These are phyloP conservation scores for Ophiobolus disseminans DNA, from an alignment of 2,329 filamentous ascomycete species.

Conservation along the genomic window DNA sequence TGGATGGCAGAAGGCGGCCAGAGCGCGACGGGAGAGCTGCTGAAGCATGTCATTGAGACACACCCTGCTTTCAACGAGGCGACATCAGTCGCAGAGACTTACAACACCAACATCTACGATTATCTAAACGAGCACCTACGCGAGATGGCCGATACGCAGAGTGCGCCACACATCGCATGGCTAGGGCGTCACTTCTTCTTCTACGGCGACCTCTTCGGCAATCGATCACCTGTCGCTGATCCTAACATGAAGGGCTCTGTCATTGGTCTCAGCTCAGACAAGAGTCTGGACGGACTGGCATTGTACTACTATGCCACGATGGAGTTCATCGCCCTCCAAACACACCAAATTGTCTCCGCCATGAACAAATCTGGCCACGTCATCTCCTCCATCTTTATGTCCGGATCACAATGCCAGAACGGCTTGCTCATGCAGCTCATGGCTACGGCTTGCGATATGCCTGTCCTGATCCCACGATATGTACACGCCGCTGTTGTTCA, in stretches of 20 bases:
- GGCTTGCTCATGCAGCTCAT: conserved; percentile 89
- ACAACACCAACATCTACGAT: conserved; percentile 90
- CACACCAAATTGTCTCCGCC: conserved; percentile 88
- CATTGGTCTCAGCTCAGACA: conserved; percentile 86
- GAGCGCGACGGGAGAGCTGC: conserved; percentile 91
- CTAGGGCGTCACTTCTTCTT: conserved; percentile 96
- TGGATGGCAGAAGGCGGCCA: conserved; percentile 99
- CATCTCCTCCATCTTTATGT: conserved; percentile 97
- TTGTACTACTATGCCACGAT: conserved; percentile 94
- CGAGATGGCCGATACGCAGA: conserved; percentile 71
- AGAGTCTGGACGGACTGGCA: conserved; percentile 83
- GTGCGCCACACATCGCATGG: conserved; percentile 81
- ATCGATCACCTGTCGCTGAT: conserved; percentile 92
- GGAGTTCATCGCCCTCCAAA: conserved; percentile 98
- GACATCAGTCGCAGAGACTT: conserved; percentile 77
- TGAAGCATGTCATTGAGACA: conserved; percentile 93
- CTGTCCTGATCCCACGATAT: conserved; percentile 90
- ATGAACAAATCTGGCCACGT: conserved; percentile 92
- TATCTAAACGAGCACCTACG: conserved; percentile 89
- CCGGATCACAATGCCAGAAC: conserved; percentile 96
- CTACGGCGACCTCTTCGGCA: conserved; percentile 97
- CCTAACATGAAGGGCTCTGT: conserved; percentile 90
- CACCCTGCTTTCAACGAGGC: conserved; percentile 89
- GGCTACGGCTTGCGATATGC: conserved; percentile 88
- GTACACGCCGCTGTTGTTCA: conserved; percentile 96